Conservation (phyloP, 495 filamentous ascomycete genomes). For the Delitschia confertaspora region DNA sequence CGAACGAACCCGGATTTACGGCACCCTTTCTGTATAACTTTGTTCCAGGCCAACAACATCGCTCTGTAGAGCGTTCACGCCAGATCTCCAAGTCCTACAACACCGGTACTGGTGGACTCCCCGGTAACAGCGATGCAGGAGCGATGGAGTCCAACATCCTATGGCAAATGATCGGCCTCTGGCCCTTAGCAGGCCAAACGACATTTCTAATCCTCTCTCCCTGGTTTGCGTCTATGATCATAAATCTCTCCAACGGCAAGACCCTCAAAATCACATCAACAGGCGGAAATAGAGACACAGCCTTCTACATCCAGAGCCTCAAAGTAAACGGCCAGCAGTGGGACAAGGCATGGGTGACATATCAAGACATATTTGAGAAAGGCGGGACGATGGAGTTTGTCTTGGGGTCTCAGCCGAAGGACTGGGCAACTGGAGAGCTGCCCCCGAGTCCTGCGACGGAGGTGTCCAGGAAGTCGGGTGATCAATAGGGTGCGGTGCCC, state of each 20-base stretch:
- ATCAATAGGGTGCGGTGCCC: slow-evolving; percentile 7
- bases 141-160: slow-evolving; percentile 63
- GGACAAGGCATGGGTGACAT: slow-evolving; percentile 53
- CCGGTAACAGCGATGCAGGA: slow-evolving; percentile 60
- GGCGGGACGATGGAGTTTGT: slow-evolving; percentile 57
- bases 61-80: slow-evolving; percentile 47
- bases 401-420: slow-evolving; percentile 43
- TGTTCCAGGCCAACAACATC: slow-evolving; percentile 47
- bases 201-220: slow-evolving; percentile 57
- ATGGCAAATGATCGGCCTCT: slow-evolving; percentile 64
- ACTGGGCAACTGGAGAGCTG: slow-evolving; percentile 50
- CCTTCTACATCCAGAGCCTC: slow-evolving; percentile 25
- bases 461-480: no score
- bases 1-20: slow-evolving; percentile 62
- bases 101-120: slow-evolving; percentile 41
- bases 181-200: slow-evolving; percentile 55
- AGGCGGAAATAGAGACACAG: slow-evolving; percentile 34
- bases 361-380: slow-evolving; percentile 54
- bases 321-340: slow-evolving; percentile 34
- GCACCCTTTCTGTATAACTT: slow-evolving; percentile 66
- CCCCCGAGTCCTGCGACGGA: slow-evolving; percentile 56
- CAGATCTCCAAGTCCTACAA: slow-evolving; percentile 46
- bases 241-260: slow-evolving; percentile 48
- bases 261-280: slow-evolving; percentile 47
- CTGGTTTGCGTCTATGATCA: slow-evolving; percentile 51